A percentile compares a stretch with the other conserved stretches of the same genome.
These are phyloP conservation scores for Cryptococcus floricola DNA, from an alignment of 1,284 basidiomycete genomes.

Conservation along the genomic window DNA sequence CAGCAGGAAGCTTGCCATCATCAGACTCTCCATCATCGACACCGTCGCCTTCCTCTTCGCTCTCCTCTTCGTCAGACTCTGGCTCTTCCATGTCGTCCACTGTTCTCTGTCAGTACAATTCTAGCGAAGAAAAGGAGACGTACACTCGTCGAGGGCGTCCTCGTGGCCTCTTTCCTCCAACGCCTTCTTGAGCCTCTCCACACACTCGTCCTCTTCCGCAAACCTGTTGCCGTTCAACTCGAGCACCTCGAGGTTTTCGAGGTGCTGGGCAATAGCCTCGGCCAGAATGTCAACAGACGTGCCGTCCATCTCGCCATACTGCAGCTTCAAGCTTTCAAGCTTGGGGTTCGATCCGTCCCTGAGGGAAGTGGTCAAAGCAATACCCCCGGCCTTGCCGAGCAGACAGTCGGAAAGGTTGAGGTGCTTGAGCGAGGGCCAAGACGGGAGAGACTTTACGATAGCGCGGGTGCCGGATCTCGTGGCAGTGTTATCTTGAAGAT, in stretches of 20 bases:
- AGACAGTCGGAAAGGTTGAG: slow-evolving; percentile 93
- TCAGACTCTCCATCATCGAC: slow-evolving; percentile 29
- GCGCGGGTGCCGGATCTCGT: slow-evolving; percentile 68
- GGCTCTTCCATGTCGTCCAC: slow-evolving; percentile 64
- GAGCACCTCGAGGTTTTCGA: slow-evolving; percentile 60
- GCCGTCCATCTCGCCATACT: slow-evolving; percentile 84
- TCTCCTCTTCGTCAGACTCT: slow-evolving; percentile 52
- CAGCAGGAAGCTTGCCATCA: slow-evolving; percentile 22
- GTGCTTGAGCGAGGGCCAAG: slow-evolving; percentile 67
- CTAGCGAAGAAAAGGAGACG: slow-evolving; percentile 19
- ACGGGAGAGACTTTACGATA: slow-evolving; percentile 66
- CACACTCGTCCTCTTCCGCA: slow-evolving; percentile 72
- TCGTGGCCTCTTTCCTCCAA: slow-evolving; percentile 72
- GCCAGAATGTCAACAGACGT: slow-evolving; percentile 66
- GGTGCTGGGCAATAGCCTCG: slow-evolving; percentile 60
- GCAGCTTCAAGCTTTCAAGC: slow-evolving; percentile 71
- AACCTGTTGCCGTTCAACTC: slow-evolving; percentile 86
- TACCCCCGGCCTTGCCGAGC: slow-evolving; percentile 61
- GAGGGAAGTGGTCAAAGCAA: slow-evolving; percentile 62
- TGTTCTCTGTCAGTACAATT: slow-evolving; percentile 4
- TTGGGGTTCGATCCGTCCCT: slow-evolving; percentile 64
- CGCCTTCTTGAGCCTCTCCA: slow-evolving; percentile 62
- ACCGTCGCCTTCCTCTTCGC: slow-evolving; percentile 38
- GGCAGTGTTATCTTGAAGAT: slow-evolving; percentile 95
- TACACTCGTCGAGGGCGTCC: slow-evolving; percentile 69